A percentile compares a stretch with the other conserved stretches of the same genome.
Evolutionary conservation across 495 filamentous ascomycete species (phyloP).

Genomic region (Recurvomyces mirabilis): DNA sequence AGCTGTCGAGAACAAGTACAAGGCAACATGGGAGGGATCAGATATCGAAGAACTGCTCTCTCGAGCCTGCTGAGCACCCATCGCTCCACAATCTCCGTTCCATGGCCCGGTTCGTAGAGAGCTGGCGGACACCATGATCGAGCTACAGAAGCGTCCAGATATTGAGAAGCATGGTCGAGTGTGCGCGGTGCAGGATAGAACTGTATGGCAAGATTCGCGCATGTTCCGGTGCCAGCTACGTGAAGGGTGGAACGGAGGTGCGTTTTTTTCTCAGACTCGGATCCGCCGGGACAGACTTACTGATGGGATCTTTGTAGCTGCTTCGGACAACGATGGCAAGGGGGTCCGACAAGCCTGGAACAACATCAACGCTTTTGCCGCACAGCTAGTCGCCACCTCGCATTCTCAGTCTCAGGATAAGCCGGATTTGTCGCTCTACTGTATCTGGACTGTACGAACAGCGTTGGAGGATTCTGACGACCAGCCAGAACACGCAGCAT

Average conservation of each 20-base stretch:
- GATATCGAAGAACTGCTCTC: no score
- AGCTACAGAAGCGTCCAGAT: not conserved
- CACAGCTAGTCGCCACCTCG: not conserved
- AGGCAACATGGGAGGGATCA: no score
- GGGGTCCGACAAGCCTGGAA: not conserved
- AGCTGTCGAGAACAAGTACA: no score
- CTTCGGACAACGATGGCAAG: not conserved
- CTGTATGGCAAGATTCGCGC: not conserved
- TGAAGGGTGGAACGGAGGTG: not conserved
- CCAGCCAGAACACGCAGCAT: no score
- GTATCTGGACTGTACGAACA: not conserved
- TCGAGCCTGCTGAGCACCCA: no score
- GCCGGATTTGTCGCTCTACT: not conserved
- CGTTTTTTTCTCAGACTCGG: not conserved
- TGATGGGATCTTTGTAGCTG: no score
- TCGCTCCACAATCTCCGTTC: no score
- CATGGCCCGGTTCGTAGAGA: no score
- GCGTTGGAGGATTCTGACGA: not conserved
- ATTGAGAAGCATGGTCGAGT: not conserved
- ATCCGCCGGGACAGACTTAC: not conserved
- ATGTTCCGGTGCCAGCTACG: not conserved
- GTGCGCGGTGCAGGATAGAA: not conserved
- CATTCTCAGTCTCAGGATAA: not conserved
- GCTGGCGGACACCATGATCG: no score
- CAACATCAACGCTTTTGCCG: not conserved